Conservation (phyloP, 257 asterid species). For the Solanum ahanhuiri region DNA sequence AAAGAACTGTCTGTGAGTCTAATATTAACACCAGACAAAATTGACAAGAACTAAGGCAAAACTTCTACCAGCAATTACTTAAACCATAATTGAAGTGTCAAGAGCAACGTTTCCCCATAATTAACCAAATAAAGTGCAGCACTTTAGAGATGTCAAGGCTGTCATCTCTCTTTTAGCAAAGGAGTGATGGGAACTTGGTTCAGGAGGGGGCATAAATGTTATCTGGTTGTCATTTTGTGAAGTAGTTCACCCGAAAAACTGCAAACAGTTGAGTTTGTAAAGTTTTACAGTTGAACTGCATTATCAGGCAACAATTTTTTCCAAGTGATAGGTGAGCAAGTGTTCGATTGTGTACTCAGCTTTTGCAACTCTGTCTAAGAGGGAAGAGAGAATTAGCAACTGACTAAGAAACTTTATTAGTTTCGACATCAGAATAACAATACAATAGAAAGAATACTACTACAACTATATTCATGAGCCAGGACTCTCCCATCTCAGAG, state of each 20-base stretch:
- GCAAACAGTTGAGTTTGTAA: neutral
- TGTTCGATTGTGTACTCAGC: neutral
- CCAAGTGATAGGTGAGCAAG: neutral
- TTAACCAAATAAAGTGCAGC: neutral
- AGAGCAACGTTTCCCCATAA: neutral
- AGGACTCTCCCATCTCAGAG: neutral
- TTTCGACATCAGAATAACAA: neutral
- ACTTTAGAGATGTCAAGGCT: neutral
- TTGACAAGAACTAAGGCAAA: neutral
- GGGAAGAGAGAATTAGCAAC: neutral
- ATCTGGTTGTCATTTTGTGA: neutral
- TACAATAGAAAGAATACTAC: neutral
- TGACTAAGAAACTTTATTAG: neutral
- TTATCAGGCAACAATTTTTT: neutral
- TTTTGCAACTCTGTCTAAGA: neutral
- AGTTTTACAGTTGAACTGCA: neutral
- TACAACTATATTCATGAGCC: neutral
- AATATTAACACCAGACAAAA: neutral
- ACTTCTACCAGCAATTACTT: neutral
- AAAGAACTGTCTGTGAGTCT: neutral
- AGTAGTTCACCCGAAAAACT: neutral
- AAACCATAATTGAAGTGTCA: neutral
- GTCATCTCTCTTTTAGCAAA: neutral
- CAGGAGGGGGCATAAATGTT: neutral
- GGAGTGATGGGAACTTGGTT: neutral